A percentile compares a stretch with the other conserved stretches of the same genome.
phyloP scores from a whole-genome alignment of 352 stramenopile species.

The Phytophthora megakarya region DNA sequence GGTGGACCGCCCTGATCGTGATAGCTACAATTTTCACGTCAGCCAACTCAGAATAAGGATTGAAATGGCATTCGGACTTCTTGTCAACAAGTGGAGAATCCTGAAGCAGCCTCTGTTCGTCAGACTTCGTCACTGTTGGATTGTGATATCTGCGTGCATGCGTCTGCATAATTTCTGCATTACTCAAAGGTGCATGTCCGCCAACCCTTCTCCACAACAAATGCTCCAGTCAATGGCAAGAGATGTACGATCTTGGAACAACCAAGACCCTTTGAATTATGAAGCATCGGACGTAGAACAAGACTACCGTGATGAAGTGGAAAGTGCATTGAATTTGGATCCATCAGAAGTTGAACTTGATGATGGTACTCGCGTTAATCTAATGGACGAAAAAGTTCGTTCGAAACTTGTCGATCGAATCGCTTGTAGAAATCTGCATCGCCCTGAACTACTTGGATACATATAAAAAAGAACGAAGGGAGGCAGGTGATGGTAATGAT shows the following conservation, averaged over 20 bases:
- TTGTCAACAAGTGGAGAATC: not conserved
- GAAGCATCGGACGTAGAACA: too few species aligned
- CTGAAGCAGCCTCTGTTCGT: not conserved
- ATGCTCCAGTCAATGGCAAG: not conserved
- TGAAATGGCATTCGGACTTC: conserved; percentile 2
- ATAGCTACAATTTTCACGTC: not conserved
- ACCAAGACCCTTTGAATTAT: not conserved
- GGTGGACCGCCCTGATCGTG: not conserved
- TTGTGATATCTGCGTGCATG: not conserved
- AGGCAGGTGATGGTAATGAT: too few species aligned
- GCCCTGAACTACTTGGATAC: too few species aligned
- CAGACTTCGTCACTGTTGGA: not conserved
- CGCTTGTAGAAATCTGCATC: too few species aligned
- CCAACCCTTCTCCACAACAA: not conserved
- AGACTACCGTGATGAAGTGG: too few species aligned
- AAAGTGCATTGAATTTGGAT: too few species aligned
- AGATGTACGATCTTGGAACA: not conserved
- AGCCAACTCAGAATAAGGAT: conserved; percentile 9
- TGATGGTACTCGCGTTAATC: too few species aligned
- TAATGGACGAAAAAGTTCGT: too few species aligned
- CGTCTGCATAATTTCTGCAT: not conserved
- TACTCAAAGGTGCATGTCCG: not conserved
- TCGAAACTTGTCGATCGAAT: too few species aligned
- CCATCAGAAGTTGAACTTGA: too few species aligned
- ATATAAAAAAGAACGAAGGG: too few species aligned